Base-by-base conservation (phyloP, 2,329 filamentous ascomycete species). In the Fusarium sp. region DNA sequence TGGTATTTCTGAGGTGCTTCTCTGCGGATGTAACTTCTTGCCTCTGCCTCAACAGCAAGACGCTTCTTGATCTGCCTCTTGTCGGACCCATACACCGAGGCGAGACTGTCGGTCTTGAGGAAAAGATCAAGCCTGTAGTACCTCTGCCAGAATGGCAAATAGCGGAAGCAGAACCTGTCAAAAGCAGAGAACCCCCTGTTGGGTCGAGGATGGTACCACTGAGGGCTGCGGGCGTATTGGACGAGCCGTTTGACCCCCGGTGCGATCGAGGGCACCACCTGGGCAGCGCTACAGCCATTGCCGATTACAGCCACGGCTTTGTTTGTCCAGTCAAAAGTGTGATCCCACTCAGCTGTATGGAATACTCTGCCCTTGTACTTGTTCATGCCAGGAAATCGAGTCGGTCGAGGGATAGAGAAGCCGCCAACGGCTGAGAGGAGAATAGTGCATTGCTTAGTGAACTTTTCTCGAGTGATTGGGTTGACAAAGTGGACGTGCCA, bases 341-440 rank as follows among this genome's bases (percentile, higher is more conserved):
- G 83, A 27, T 82, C 79, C 82, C 82, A 84, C 18, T 71, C 69
- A 2, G 82, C 82, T 1, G 80, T 81, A 57, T 84, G 83, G 31
- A 82, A 78, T 14, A 84, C 76, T 25, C 74, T 71, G 4, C 83
- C 83, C 36, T 81, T 74, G 75, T 82, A 84, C 13, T 69, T 70
- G 7, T 80, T 74, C 33, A 82, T 74, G 0, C 82, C 81, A 6
- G 77, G 66, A 62, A 84, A 78, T 36, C 75, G 71, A 52, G 74
- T 63, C 6, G 77, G 69, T 10, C 74, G 69, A 9, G 80, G 79
- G 20, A 67, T 69, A 8, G 77, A 75, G 60, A 80, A 74, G 36
- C 68, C 78, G 16, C 80, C 79, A 3, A 81, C 79, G 3, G 77
- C 79, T 4, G 78, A 80, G n/a, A 81, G 66, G 40, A 81, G 65